Evolutionary conservation across 257 asterid genomes (phyloP), one percentile per base, ranked within the genome.

Genomic region (Leonotis leonurus): DNA sequence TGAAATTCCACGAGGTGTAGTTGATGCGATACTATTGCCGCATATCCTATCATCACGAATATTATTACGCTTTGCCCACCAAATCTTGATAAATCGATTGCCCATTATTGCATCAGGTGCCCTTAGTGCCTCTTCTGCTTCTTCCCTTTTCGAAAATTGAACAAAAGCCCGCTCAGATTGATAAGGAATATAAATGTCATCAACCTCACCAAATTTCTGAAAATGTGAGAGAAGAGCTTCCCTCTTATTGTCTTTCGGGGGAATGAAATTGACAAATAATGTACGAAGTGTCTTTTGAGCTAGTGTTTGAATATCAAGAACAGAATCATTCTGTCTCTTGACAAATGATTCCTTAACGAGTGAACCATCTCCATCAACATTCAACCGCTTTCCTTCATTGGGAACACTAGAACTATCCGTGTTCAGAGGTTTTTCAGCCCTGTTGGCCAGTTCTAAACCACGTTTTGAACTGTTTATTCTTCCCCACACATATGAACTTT

Each of bases 101-200:
- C 97, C 95, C 97, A 89, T 90, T 29, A 93, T 90, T n/a, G 99
- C 99, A 87, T 93, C 99, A 41, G 99, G 99, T 63, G 99, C 88
- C 76, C 64, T 78, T 46, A 89, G 18, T 12, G 99, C 97, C 4
- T 90, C 84, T 69, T 87, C 97, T 33, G 99, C 97, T 71, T 90
- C 99, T 84, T 85, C 95, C 72, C 89, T 85, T 75, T 75, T 87
- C 1, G 86, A 82, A 70, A 87, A 90, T 56, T 93, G 99, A 73
- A 93, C 93, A 81, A 90, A 93, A 26, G 99, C 99, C 67, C 83
- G 75, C 58, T 85, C 96, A 64, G 79, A 63, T 58, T 82, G 75
- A 53, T 68, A 60, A 24, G 97, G 99, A 62, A 81, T 87, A 71
- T 89, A 79, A 56, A 93, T 80, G 71, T 90, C 92, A 64, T 87